These are phyloP conservation scores for Isoetes engelmannii DNA, from an alignment of 83 land plant species.

Conservation along the genomic window DNA sequence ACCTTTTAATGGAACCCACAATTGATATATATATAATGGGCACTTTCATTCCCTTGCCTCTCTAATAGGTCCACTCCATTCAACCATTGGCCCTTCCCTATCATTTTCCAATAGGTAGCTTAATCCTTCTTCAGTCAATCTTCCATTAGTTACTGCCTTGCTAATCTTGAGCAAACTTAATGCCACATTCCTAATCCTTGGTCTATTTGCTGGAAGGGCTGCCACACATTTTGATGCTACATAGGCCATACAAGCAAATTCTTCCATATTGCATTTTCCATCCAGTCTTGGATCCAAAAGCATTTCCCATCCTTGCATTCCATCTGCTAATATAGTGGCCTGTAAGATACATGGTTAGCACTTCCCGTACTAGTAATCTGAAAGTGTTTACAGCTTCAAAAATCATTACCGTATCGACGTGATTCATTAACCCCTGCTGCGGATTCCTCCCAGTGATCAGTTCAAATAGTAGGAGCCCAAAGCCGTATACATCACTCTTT, in stretches of 20 bases:
- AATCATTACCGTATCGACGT: slow-evolving; percentile 61
- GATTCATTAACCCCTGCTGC: slow-evolving; percentile 85
- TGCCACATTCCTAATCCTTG: slow-evolving; percentile 20
- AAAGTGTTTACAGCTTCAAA: background rate
- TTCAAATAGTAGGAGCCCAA: slow-evolving; percentile 89
- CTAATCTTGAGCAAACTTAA: slow-evolving; percentile 1
- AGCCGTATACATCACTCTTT: slow-evolving; percentile 98
- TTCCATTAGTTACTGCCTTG: background rate
- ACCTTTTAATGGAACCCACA: no score
- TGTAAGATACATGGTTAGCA: background rate
- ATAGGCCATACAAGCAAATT: slow-evolving; percentile 9
- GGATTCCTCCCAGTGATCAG: slow-evolving; percentile 81
- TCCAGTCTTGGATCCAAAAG: slow-evolving; percentile 16
- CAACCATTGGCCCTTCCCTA: no score
- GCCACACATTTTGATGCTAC: slow-evolving; percentile 10
- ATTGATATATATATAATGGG: no score
- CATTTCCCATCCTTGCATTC: slow-evolving; percentile 9
- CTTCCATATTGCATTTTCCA: slow-evolving; percentile 11
- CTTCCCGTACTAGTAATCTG: background rate
- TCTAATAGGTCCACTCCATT: no score
- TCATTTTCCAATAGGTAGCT: background rate
- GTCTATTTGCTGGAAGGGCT: slow-evolving; percentile 8
- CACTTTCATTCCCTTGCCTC: no score
- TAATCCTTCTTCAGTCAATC: background rate
- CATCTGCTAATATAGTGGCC: background rate